These are phyloP conservation scores for Wickerhamiella domercqiae DNA, from an alignment of 805 yeast species.

Conservation along the genomic window DNA sequence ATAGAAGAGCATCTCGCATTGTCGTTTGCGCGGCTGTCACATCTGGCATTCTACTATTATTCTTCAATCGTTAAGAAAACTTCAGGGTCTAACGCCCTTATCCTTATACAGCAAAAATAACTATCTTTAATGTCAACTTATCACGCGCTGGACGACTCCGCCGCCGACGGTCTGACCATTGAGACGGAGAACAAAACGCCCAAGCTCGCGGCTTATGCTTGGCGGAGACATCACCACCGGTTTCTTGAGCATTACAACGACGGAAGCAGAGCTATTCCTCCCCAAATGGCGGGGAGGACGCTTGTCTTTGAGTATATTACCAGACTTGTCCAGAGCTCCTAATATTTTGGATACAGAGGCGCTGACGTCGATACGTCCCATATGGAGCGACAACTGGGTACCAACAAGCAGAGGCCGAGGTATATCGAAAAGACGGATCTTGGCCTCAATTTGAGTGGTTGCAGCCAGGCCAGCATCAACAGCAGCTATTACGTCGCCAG, in stretches of 20 bases:
- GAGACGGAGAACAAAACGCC: constrained; percentile 53
- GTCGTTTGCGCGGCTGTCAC: constrained; percentile 40
- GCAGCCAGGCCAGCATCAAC: constrained; percentile 33
- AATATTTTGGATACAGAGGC: constrained; percentile 42
- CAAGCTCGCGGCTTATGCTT: constrained; percentile 35
- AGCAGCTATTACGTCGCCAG: constrained; percentile 53
- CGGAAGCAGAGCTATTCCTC: constrained; percentile 43
- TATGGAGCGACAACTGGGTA: constrained; percentile 58
- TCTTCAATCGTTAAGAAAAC: constrained; percentile 24
- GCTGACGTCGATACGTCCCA: constrained; percentile 59
- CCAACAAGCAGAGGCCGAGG: constrained; percentile 67
- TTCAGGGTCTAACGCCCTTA: no score
- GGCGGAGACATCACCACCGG: constrained; percentile 39
- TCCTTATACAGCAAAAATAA: no score
- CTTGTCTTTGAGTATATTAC: constrained; percentile 24
- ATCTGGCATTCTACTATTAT: constrained; percentile 40
- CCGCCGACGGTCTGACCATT: constrained; percentile 61
- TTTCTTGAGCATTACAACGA: constrained; percentile 36
- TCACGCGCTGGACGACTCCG: no score
- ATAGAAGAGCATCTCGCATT: constrained; percentile 44
- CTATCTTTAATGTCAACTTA: no score
- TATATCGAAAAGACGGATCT: constrained; percentile 48
- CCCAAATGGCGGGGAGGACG: constrained; percentile 39
- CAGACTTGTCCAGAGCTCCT: constrained; percentile 23
- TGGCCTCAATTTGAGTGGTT: constrained; percentile 36